Conservation (phyloP, 2,329 filamentous ascomycete species). For the Plectosphaerella sp. region DNA sequence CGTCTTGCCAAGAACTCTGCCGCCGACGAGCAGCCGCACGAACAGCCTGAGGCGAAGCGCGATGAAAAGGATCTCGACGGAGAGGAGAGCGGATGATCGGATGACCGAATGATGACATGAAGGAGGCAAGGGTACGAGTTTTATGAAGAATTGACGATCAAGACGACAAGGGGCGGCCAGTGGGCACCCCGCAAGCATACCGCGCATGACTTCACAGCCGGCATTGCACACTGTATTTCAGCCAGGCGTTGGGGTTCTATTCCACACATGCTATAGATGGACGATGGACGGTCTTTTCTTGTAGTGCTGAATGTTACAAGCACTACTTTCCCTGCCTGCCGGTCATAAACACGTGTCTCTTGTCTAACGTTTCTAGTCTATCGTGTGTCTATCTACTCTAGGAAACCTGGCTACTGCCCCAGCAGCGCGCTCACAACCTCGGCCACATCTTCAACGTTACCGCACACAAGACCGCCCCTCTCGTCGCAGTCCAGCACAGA, state of each 20-base stretch:
- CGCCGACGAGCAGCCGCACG: neutral
- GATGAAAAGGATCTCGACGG: no score
- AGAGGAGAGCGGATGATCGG: no score
- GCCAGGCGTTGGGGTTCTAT: conserved; percentile 1
- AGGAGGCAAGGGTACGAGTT: neutral
- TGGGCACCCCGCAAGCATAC: no score
- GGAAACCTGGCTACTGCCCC: neutral
- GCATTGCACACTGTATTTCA: neutral
- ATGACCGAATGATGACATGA: neutral
- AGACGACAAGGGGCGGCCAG: no score
- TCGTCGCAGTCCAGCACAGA: conserved; percentile 39
- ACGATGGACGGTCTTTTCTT: neutral
- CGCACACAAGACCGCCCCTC: conserved; percentile 45
- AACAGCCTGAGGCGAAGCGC: neutral
- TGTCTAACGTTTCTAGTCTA: neutral
- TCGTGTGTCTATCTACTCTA: no score
- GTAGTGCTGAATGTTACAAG: neutral
- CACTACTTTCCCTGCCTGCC: neutral
- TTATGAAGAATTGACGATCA: no score
- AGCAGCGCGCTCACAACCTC: conserved; percentile 19
- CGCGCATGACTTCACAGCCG: neutral
- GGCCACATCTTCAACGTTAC: conserved; percentile 44
- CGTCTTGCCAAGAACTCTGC: conserved; percentile 1
- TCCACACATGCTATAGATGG: neutral
- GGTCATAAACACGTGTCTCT: neutral